phyloP scores from a whole-genome alignment of 192 early-diverging fungal species.

The Rhizophagus prolifer region DNA sequence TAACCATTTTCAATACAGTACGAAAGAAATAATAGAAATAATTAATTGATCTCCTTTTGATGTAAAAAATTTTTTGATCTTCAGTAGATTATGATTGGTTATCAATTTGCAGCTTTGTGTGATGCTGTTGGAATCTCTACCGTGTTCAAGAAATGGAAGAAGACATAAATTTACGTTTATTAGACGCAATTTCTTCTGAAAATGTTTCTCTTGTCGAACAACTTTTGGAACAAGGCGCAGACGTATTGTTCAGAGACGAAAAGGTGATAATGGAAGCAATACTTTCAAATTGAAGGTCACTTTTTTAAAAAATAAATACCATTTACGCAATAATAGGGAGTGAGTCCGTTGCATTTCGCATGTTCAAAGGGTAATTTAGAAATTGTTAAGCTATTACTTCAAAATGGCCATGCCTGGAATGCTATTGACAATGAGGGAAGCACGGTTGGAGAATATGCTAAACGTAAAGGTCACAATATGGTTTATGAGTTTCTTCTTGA shows the following conservation, averaged over 20 bases:
- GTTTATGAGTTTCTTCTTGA: slow-evolving; percentile 79
- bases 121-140: too few species aligned
- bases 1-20: slow-evolving; percentile 49
- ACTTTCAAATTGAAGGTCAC: background rate
- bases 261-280: background rate
- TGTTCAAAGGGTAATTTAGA: slow-evolving; percentile 63
- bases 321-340: slow-evolving; percentile 32
- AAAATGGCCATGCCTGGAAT: slow-evolving; percentile 83
- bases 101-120: too few species aligned
- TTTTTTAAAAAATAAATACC: background rate
- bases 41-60: too few species aligned
- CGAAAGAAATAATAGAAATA: too few species aligned
- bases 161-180: background rate
- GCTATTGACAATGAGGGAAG: slow-evolving; percentile 68
- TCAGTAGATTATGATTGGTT: too few species aligned
- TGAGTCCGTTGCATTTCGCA: slow-evolving; percentile 70
- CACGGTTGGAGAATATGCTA: slow-evolving; percentile 84
- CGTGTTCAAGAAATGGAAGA: background rate
- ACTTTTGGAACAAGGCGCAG: slow-evolving; percentile 12
- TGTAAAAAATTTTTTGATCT: too few species aligned
- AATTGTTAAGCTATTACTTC: slow-evolving; percentile 59
- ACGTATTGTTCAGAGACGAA: slow-evolving; percentile 18
- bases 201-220: slow-evolving; percentile 1
- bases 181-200: background rate
- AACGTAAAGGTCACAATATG: slow-evolving; percentile 60